These are phyloP conservation scores for Podila minutissima DNA, from an alignment of 192 early-diverging fungal species.

Conservation along the genomic window DNA sequence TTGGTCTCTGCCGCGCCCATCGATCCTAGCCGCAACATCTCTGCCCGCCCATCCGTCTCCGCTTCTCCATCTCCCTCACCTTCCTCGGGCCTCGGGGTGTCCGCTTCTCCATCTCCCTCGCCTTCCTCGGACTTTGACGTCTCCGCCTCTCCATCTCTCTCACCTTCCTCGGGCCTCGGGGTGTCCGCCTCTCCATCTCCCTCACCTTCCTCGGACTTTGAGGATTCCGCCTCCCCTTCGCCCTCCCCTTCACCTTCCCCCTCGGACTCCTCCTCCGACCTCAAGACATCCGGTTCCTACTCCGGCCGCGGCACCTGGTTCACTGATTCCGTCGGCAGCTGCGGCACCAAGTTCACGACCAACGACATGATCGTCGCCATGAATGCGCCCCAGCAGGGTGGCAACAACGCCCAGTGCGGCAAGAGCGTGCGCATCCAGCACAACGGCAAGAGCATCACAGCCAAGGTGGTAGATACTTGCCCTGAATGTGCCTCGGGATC, in stretches of 20 bases:
- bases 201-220: too few relatives aligned
- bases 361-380: slow-evolving; percentile 57
- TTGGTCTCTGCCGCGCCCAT: slow-evolving; percentile 31
- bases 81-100: too few relatives aligned
- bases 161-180: too few relatives aligned
- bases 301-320: slow-evolving; percentile 55
- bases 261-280: neutral
- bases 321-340: slow-evolving; percentile 48
- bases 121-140: too few relatives aligned
- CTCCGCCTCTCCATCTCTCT: neutral
- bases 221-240: neutral
- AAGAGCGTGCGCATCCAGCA: slow-evolving; percentile 33
- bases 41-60: neutral
- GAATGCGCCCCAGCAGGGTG: slow-evolving; percentile 50
- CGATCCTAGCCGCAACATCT: neutral
- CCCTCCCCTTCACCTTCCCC: neutral
- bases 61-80: neutral
- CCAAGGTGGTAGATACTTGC: slow-evolving; percentile 58
- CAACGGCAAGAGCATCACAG: slow-evolving; percentile 29
- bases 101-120: neutral
- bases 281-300: slow-evolving; percentile 2
- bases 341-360: slow-evolving; percentile 48
- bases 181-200: neutral
- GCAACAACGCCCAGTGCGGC: slow-evolving; percentile 45
- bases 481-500: slow-evolving; percentile 46